Evolutionary conservation across 2,329 filamentous ascomycete genomes (phyloP), one percentile per base, ranked within the genome.

Genomic region (Alternaria postmessia): DNA sequence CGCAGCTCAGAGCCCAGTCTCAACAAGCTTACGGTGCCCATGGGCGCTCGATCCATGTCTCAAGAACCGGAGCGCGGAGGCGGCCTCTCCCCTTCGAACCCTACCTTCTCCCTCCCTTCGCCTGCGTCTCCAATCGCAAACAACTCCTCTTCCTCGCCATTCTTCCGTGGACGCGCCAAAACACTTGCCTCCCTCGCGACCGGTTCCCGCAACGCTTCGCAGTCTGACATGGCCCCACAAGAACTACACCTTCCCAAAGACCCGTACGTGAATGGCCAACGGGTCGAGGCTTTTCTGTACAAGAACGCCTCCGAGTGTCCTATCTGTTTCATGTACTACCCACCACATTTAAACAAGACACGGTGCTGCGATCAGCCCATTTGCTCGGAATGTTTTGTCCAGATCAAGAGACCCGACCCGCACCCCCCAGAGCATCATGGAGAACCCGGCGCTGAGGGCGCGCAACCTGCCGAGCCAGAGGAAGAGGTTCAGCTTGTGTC

Each of bases 381-480:
- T 64, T 99, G 95, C 80, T 98, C 94, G 42, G 95, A 99, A 81
- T 99, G 95, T 78, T 99, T 99, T 73, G 95, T 99, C 4, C 95
- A 99, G 78, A 99, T 99, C 76, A 98, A 97, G 78, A 88, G 95
- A 42, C 89, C 93, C 4, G 94, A 99, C 66, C 94, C 93, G 9
- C 92, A 97, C 76, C 88, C 93, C 39, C 92, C 93, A 1, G 92
- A 97, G 75, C 92, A 95, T 73, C 85, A 86, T 44, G 69, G 69
- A 57, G 81, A 85, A 22, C 61, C 71, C 57, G 75, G 80, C 4
- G 34, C 53, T 2, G 53, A 57, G 38, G 70, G 75, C 34, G 73
- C 78, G 42, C 69, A 78, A 46, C 65, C 79, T 55, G 74, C 80
- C 26, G 80, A 82, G 55, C 77, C 81, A 34, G 85, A 83, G 60